Evolutionary conservation across 2,329 filamentous ascomycete genomes (phyloP), one percentile per base, ranked within the genome.

Genomic region (Bipolaris gigantea): DNA sequence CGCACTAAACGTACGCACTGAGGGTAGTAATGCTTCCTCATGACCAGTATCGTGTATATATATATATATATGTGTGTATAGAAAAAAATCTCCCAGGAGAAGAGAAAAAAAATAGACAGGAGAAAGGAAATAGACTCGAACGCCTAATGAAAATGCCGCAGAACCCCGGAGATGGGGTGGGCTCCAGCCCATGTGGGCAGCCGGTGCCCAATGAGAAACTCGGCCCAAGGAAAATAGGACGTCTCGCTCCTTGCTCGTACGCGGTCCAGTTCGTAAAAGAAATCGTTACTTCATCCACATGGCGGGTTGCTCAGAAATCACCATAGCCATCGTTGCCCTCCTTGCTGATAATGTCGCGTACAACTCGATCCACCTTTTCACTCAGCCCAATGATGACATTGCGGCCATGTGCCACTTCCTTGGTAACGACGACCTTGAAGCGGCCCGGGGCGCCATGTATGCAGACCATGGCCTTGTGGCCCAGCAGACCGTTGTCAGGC

Each of bases 1-100:
- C 55, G 21, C 63, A 74, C 55, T 54, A 40, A 57, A 21, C 1
- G 23, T 19, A 23, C n/a, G 21, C 63, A 74, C 55, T 54, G 43
- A 57, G 27, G 1, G 23, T 19, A 23, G 10, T 6, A n/a, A 16
- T 35, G 16, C 15, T 16, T 40, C 10, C 11, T 40, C 21, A 3
- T 34, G 27, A 13, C 27, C 27, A 30, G 27, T 30, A 13, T 30
- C 19, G 8, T 18, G 19, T 18, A 18, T 18, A 10, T n/a, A n/a
- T n/a, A n/a, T n/a, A n/a, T n/a, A n/a, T n/a, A n/a, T n/a, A n/a
- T n/a, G n/a, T n/a, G n/a, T n/a, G n/a, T n/a, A n/a, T n/a, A n/a
- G n/a, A n/a, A 8, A 18, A 36, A 18, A 36, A 2, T 9, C n/a
- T 16, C n/a, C 9, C n/a, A 7, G 18, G 35, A 36, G 35, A 36